Evolutionary conservation across 352 stramenopile genomes (phyloP), one percentile per base, ranked within the genome.

Genomic region (Globisporangium iwayamae): DNA sequence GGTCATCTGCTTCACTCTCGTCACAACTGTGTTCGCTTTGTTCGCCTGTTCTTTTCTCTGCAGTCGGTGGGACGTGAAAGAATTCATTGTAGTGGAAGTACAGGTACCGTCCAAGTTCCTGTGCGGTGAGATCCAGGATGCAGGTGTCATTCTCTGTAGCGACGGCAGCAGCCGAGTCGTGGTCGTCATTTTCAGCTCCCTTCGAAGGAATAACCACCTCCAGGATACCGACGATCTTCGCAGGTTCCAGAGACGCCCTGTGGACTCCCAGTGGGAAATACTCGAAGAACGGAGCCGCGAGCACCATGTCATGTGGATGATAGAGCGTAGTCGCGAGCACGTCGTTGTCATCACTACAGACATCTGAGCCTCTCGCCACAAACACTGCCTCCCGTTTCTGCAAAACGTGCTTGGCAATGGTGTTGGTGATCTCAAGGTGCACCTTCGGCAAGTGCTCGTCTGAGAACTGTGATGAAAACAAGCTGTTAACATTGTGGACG

Each of bases 71-170:
- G 16, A 87, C 73, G 1, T 65, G 32, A 66, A 93, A 91, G 62
- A 91, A 91, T 30, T 72, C 70, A 11, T 81, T 71, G 57, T 90
- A 93, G 61, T 93, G 81, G 55, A 90, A 93, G 47, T 78, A 87
- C 32, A 93, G 62, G 55, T 93, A 91, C 20, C 83, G 75, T 2
- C 80, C 78, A 13, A 93, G 75, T 55, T 87, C 79, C 46, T 91
- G 70, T 0, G 81, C 79, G 0, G 81, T 76, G 32, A 89, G 65
- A 46, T 91, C 76, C 1, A 93, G 63, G 32, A 93, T 93, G 22
- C 71, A 83, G 51, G 73, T 70, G 57, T 93, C 85, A 50, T 90
- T 93, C 25, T 79, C 78, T 9, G 69, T 81, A 41, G 65, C 59
- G 56, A 59, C 55, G 11, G 63, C 34, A 39, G 1, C 8, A 16